phyloP scores from a whole-genome alignment of 257 asterid species.

The Asclepias syriaca region DNA sequence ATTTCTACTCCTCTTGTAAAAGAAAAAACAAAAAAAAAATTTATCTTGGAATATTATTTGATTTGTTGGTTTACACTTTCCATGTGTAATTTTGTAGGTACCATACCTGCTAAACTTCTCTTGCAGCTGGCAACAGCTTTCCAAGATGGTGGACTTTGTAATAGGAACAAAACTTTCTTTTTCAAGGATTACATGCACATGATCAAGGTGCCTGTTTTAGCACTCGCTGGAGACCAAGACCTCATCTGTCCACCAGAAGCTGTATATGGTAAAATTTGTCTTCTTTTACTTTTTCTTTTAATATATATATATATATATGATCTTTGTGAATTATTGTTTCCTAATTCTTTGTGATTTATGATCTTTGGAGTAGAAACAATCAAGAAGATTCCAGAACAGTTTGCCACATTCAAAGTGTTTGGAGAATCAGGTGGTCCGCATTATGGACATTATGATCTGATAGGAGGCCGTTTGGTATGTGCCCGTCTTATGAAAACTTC shows the following conservation, averaged over 20 bases:
- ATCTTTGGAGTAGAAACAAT: slow-evolving; percentile 51
- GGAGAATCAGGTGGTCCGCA: slow-evolving; percentile 83
- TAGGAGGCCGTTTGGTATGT: slow-evolving; percentile 85
- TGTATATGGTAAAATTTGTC: slow-evolving; percentile 49
- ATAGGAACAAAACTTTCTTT: slow-evolving; percentile 63
- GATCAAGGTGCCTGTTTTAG: slow-evolving; percentile 67
- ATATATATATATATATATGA: no score
- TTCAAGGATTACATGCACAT: slow-evolving; percentile 79
- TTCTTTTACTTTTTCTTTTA: not conserved
- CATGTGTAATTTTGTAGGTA: slow-evolving; percentile 48
- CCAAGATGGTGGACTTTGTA: slow-evolving; percentile 84
- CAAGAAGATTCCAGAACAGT: slow-evolving; percentile 64
- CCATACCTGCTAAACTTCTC: slow-evolving; percentile 80
- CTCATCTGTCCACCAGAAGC: slow-evolving; percentile 97
- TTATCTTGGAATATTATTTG: not conserved
- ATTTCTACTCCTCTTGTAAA: not conserved
- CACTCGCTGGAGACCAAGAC: slow-evolving; percentile 93
- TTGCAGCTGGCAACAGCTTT: slow-evolving; percentile 80
- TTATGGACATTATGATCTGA: slow-evolving; percentile 95
- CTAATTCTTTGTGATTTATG: slow-evolving; percentile 10
- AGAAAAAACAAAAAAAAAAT: not conserved
- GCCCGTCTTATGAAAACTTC: not conserved
- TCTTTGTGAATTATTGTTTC: not conserved
- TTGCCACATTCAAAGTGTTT: slow-evolving; percentile 64
- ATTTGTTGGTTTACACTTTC: not conserved